phyloP scores from a whole-genome alignment of 139 green algal genomes.

The Pedinophyceae sp. region DNA sequence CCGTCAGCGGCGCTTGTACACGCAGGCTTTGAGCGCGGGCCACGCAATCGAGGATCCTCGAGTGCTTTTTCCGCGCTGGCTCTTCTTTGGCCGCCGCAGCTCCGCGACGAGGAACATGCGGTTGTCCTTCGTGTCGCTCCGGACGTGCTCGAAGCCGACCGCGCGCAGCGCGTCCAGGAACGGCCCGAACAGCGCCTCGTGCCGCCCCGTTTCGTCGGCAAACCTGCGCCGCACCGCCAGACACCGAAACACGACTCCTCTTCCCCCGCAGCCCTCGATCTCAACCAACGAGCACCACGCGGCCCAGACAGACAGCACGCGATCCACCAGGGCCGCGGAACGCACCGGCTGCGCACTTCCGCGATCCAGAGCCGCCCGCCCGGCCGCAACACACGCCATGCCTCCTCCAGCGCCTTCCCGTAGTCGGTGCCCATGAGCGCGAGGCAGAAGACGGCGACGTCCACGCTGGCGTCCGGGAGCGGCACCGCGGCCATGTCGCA shows the following conservation, averaged over 20 bases:
- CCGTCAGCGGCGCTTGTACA: constrained; percentile 68
- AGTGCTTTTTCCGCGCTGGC: constrained; percentile 12
- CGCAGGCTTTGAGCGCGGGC: constrained; percentile 52
- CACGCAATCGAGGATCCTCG: constrained; percentile 21
- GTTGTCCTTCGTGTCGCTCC: constrained; percentile 36
- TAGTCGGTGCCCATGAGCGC: constrained; percentile 95
- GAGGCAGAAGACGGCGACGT: constrained; percentile 85
- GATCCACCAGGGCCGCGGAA: too few species aligned
- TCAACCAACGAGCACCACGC: too few species aligned
- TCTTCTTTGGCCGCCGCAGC: constrained; percentile 24
- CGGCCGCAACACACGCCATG: constrained; percentile 49
- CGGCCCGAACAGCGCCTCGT: neutral
- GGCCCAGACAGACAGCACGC: too few species aligned
- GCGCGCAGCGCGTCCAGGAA: neutral
- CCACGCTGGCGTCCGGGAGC: constrained; percentile 25
- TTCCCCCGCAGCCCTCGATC: too few species aligned
- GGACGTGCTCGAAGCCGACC: constrained; percentile 43
- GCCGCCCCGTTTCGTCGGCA: too few species aligned
- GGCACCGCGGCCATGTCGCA: constrained; percentile 76
- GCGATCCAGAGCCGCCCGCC: constrained; percentile 76
- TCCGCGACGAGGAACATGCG: constrained; percentile 60
- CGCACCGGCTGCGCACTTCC: too few species aligned
- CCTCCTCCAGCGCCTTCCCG: constrained; percentile 58
- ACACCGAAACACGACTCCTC: too few species aligned
- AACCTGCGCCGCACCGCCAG: too few species aligned